Evolutionary conservation across 108 stramenopile genomes (phyloP).

Genomic region (Chaetoceros tenuissimus): DNA sequence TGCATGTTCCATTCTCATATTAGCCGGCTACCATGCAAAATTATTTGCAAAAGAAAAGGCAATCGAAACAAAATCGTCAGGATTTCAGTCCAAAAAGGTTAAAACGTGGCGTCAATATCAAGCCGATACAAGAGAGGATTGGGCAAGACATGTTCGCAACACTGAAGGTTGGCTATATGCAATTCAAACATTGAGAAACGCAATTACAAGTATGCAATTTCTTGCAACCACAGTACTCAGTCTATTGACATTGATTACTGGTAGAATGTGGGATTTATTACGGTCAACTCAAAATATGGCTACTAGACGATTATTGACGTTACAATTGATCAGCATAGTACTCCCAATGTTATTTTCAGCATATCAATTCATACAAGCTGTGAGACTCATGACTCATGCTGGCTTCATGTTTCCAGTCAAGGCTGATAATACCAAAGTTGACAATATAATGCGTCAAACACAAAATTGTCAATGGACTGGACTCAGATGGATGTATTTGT

Average conservation of each 20-base stretch:
- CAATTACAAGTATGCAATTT: constrained; percentile 7
- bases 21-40: no score
- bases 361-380: constrained; percentile 11
- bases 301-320: constrained; percentile 1
- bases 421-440: constrained; percentile 8
- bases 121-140: constrained; percentile 8
- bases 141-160: constrained; percentile 10
- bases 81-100: no score
- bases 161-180: constrained; percentile 15
- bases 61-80: no score
- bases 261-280: constrained; percentile 10
- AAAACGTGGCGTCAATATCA: constrained; percentile 12
- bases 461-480: constrained; percentile 16
- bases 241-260: constrained; percentile 12
- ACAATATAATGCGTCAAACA: constrained; percentile 13
- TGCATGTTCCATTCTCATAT: no score
- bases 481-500: constrained; percentile 8
- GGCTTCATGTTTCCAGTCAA: constrained; percentile 18
- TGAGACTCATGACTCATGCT: constrained; percentile 11
- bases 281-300: not conserved
- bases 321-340: constrained; percentile 5
- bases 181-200: constrained; percentile 12
- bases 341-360: constrained; percentile 8
- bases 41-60: no score
- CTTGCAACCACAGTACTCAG: constrained; percentile 9